phyloP scores from a whole-genome alignment of 768 basidiomycete species.

The Mycena polygramma region DNA sequence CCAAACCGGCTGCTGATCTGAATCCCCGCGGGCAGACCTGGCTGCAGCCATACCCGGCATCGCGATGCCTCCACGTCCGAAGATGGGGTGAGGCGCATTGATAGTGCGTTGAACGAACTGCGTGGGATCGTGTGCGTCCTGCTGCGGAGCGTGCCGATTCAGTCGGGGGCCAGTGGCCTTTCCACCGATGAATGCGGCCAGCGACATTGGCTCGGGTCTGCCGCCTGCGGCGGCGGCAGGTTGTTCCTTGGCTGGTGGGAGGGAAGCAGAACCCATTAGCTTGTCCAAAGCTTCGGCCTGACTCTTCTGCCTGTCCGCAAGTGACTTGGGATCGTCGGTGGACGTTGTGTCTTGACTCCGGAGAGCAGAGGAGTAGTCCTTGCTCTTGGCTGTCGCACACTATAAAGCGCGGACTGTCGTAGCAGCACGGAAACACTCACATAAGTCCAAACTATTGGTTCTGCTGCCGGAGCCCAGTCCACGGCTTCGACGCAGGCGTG shows the following conservation, averaged over 20 bases:
- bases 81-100: conserved; percentile 77
- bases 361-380: conserved; percentile 43
- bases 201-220: conserved; percentile 69
- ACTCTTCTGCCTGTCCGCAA: conserved; percentile 53
- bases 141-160: conserved; percentile 79
- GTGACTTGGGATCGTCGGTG: conserved; percentile 26
- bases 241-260: conserved; percentile 2
- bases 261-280: conserved; percentile 51
- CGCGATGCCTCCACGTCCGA: conserved; percentile 82
- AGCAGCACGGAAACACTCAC: conserved; percentile 53
- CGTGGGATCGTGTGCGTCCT: conserved; percentile 72
- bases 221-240: conserved; percentile 22
- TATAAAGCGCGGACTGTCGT: not conserved
- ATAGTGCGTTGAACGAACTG: conserved; percentile 75
- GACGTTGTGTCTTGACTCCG: conserved; percentile 38
- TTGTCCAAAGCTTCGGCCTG: conserved; percentile 63
- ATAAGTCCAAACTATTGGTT: conserved; percentile 56
- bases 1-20: conserved; percentile 12
- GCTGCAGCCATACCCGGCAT: conserved; percentile 75
- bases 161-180: conserved; percentile 80
- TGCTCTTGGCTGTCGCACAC: conserved; percentile 33
- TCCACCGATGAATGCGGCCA: conserved; percentile 88
- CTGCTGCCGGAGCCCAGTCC: conserved; percentile 55
- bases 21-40: conserved; percentile 13
- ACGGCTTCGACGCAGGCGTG: conserved; percentile 63